Percentiles rank a stretch among this genome's conserved stretches.
phyloP scores from a whole-genome alignment of 495 filamentous ascomycete genomes.

The Trichocladium uniseriatum region DNA sequence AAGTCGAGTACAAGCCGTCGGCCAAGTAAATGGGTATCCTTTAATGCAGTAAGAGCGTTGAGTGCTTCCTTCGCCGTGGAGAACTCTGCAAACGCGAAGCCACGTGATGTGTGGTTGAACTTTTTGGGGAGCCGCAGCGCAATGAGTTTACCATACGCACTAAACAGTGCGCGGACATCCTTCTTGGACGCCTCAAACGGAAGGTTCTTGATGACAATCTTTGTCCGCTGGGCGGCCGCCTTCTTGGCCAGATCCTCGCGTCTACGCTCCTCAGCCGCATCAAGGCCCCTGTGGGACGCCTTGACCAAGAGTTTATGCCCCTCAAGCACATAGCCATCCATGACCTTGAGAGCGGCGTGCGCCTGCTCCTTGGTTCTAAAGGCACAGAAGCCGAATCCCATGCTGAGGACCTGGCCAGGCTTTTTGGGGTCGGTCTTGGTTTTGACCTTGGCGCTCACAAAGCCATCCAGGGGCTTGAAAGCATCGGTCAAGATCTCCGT shows the following conservation, averaged over 20 bases:
- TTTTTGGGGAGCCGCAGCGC: conserved; percentile 92
- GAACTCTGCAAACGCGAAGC: conserved; percentile 97
- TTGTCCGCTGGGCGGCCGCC: conserved; percentile 60
- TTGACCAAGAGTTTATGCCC: conserved; percentile 76
- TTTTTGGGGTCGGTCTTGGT: conserved; percentile 80
- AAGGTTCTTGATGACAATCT: conserved; percentile 97
- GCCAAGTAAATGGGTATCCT: conserved; percentile 88
- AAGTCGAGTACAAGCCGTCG: conserved; percentile 83
- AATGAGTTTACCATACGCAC: conserved; percentile 81
- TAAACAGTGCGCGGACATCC: conserved; percentile 76
- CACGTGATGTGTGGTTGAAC: conserved; percentile 75
- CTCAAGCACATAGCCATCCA: conserved; percentile 81
- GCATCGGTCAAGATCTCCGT: conserved; percentile 58
- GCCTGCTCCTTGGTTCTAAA: conserved; percentile 72
- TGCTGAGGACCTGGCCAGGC: conserved; percentile 73
- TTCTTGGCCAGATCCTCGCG: conserved; percentile 75
- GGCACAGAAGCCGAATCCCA: conserved; percentile 94
- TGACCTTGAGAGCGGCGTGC: conserved; percentile 63
- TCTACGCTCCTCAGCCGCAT: conserved; percentile 77
- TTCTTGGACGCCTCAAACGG: conserved; percentile 93
- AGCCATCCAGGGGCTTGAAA: conserved; percentile 76
- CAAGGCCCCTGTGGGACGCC: conserved; percentile 71
- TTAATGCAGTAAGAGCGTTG: conserved; percentile 82
- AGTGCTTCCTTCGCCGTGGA: conserved; percentile 84
- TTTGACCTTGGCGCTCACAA: conserved; percentile 73